Evolutionary conservation across 768 basidiomycete species (phyloP).

Genomic region (Cystobasidium onofrii): DNA sequence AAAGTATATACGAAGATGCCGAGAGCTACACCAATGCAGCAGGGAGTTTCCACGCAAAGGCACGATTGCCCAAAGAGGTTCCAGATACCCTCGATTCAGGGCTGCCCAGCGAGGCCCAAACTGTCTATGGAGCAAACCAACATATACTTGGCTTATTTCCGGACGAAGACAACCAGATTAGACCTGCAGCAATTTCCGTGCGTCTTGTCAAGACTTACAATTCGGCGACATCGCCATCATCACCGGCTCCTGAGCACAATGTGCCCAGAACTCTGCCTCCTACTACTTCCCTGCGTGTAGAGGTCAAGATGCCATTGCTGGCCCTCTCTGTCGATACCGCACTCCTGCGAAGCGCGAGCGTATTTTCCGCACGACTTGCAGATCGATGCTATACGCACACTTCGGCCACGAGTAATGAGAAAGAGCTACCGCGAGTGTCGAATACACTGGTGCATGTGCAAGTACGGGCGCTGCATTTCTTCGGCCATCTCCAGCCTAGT

Average conservation of each 20-base stretch:
- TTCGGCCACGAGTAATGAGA: too few species aligned
- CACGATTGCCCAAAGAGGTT: too few species aligned
- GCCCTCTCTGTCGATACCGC: not conserved
- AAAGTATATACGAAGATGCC: constrained; percentile 7
- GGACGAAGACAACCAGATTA: not conserved
- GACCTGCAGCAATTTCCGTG: not conserved
- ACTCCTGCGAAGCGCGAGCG: not conserved
- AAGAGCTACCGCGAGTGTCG: not conserved
- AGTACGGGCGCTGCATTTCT: not conserved
- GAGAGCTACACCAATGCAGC: not conserved
- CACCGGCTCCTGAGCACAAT: not conserved
- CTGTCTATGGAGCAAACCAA: not conserved
- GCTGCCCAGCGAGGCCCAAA: too few species aligned
- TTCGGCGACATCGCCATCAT: not conserved
- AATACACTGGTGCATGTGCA: not conserved
- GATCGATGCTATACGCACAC: too few species aligned
- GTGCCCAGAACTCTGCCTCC: not conserved
- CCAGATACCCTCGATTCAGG: not conserved
- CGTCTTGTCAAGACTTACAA: not conserved
- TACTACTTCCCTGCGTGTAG: not conserved
- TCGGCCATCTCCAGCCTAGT: not conserved
- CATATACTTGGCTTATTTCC: not conserved
- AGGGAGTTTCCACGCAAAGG: too few species aligned
- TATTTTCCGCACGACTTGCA: not conserved
- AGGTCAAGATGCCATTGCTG: not conserved